Evolutionary conservation across 2,329 filamentous ascomycete species (phyloP).

Genomic region (Colletotrichum chrysophilum): DNA sequence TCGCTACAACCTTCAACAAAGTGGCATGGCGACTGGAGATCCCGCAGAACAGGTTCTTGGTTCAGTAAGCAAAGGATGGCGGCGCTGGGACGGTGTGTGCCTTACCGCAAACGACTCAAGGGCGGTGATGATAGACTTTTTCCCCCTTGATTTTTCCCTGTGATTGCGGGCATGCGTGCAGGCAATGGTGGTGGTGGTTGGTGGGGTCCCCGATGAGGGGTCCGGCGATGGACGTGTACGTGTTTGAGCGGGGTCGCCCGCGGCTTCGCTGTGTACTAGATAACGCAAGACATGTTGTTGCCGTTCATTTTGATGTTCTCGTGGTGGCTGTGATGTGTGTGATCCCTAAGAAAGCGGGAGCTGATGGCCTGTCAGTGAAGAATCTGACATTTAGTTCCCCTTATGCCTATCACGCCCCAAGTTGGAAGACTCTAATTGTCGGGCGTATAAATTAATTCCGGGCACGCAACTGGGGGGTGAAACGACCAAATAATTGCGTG

Average conservation of each 20-base stretch:
- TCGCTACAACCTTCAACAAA: not conserved
- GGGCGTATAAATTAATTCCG: not conserved
- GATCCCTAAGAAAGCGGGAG: not conserved
- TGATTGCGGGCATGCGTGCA: not conserved
- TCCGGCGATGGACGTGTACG: not conserved
- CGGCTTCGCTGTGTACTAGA: slow-evolving; percentile 10
- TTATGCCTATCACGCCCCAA: not conserved
- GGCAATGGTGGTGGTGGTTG: not conserved
- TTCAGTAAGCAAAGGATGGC: not conserved
- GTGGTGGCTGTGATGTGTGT: not conserved
- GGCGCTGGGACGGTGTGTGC: not conserved
- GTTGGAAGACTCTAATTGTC: not conserved
- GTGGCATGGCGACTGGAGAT: not conserved
- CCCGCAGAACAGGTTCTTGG: not conserved
- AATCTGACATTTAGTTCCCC: accelerated
- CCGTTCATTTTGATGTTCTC: not conserved
- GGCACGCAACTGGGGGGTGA: accelerated
- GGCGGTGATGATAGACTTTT: slow-evolving; percentile 14
- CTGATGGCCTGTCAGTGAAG: not conserved
- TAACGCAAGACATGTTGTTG: slow-evolving; percentile 17
- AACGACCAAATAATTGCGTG: not conserved
- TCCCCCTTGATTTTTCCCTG: not conserved
- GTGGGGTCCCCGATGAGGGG: not conserved
- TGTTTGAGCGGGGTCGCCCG: not conserved
- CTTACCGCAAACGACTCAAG: not conserved